phyloP scores from a whole-genome alignment of 225 moss, liverwort and hornwort species.

The Pleurozium schreberi region DNA sequence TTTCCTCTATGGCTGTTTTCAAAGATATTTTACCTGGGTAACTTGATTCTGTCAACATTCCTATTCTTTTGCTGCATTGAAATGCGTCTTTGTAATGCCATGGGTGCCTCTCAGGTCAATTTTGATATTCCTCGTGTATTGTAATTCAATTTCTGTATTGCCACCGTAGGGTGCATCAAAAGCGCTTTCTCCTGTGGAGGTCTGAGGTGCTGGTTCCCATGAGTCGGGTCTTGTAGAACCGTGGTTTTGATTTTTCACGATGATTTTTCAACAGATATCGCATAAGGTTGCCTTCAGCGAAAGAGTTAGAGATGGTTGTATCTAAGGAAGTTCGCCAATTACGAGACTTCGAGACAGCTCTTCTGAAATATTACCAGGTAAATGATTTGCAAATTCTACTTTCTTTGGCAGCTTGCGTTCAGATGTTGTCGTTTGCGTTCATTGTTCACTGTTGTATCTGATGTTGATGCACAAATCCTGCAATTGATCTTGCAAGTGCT shows the following conservation, averaged over 20 bases:
- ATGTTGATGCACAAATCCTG: not conserved
- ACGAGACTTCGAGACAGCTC: conserved; percentile 80
- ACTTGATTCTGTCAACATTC: not conserved
- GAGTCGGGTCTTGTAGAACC: not conserved
- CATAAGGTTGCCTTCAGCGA: conserved; percentile 80
- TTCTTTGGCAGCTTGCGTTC: not conserved
- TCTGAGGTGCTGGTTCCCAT: not conserved
- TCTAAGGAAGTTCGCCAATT: conserved; percentile 86
- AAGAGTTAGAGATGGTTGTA: conserved; percentile 70
- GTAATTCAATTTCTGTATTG: not conserved
- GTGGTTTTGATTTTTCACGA: not conserved
- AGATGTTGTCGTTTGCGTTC: not conserved
- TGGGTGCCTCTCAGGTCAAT: not conserved
- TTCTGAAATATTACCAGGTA: conserved; percentile 87
- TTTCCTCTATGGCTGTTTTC: conserved; percentile 88
- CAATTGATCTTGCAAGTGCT: not conserved
- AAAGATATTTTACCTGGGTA: conserved; percentile 98
- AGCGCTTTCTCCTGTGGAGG: not conserved
- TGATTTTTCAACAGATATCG: conserved; percentile 59
- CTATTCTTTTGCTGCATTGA: not conserved
- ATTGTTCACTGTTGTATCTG: not conserved
- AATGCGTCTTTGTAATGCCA: not conserved
- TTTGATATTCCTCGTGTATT: not conserved
- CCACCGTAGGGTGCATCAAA: not conserved
- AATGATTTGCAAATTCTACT: not conserved